Base-by-base conservation (phyloP, 306 rosid genomes). In the Gillenia trifoliata region DNA sequence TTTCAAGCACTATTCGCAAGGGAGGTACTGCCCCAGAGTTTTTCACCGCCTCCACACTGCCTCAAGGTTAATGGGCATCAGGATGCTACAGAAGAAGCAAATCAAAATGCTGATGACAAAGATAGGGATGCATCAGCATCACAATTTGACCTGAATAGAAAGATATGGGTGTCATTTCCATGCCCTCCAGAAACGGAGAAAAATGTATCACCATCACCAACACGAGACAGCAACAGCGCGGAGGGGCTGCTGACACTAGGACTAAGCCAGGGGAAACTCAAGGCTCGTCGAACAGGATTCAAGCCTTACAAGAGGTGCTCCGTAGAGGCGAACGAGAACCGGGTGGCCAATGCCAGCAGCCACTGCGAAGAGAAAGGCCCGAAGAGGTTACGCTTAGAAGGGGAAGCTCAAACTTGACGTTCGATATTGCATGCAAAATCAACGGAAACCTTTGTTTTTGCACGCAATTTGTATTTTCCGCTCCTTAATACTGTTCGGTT, bases 291-390 rank as follows among this genome's bases (percentile, higher is more conserved):
- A 70, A 94, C 96, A 17, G 99, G 99, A 75, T 94, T 94, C 79
- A 94, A 89, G 82, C 98, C 96, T 74, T 94, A 94, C 84, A 92
- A 92, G 81, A 90, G 97, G 84, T 92, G 99, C 84, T 86, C 94
- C 7, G 75, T 81, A 69, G 98, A 91, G 83, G 90, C 87, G 33
- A 89, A 80, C 66, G 99, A 92, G 76, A 88, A 75, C 78, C 78
- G 74, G 73, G 72, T 80, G 65, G 88, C 84, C 80, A 77, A 73
- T 29, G 41, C 77, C 50, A 63, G 79, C 81, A 84, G 82, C 77
- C 94, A 85, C 68, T 84, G 86, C n/a, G 96, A 94, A 75, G 97
- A 92, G 85, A 86, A 78, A 30, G 77, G 83, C 66, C 82, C 87
- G 29, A 92, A 94, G 82, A 90, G 91, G 84, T 83, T 90, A 76